A percentile compares a stretch with the other conserved stretches of the same genome.
These are phyloP conservation scores for Aspergillus nidulans DNA, from an alignment of 495 filamentous ascomycete species.

Conservation along the genomic window DNA sequence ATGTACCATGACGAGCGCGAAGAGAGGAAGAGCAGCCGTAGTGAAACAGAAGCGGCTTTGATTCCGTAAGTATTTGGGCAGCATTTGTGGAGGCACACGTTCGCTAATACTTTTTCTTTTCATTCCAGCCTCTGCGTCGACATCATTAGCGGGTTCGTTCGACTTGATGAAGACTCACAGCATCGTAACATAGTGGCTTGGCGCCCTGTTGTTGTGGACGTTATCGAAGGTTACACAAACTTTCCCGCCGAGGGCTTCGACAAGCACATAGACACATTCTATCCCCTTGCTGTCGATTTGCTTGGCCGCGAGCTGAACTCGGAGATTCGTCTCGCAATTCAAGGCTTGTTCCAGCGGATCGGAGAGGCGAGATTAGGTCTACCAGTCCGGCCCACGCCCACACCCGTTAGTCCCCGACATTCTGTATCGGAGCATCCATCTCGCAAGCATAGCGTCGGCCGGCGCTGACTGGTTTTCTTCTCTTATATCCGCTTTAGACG, in stretches of 20 bases:
- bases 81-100: neutral
- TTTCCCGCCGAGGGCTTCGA: constrained; percentile 82
- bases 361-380: constrained; percentile 79
- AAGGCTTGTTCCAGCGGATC: constrained; percentile 70
- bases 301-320: constrained; percentile 71
- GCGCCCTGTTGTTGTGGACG: constrained; percentile 95
- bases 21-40: constrained; percentile 71
- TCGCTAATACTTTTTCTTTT: constrained; percentile 16
- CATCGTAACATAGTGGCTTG: constrained; percentile 94
- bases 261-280: constrained; percentile 75
- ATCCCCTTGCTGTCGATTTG: constrained; percentile 80
- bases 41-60: constrained; percentile 81
- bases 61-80: constrained; percentile 61
- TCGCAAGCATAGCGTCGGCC: constrained; percentile 28
- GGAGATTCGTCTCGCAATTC: constrained; percentile 72
- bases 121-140: constrained; percentile 71
- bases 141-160: constrained; percentile 77
- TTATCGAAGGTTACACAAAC: constrained; percentile 88
- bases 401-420: constrained; percentile 43
- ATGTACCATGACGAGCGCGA: constrained; percentile 92
- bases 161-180: constrained; percentile 88
- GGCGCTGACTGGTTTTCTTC: constrained; percentile 10
- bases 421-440: constrained; percentile 31
- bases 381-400: constrained; percentile 22
- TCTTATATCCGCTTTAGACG: neutral